Evolutionary conservation across 805 yeast species (phyloP), one percentile per base, ranked within the genome.

Genomic region (Yarrowia deformans): DNA sequence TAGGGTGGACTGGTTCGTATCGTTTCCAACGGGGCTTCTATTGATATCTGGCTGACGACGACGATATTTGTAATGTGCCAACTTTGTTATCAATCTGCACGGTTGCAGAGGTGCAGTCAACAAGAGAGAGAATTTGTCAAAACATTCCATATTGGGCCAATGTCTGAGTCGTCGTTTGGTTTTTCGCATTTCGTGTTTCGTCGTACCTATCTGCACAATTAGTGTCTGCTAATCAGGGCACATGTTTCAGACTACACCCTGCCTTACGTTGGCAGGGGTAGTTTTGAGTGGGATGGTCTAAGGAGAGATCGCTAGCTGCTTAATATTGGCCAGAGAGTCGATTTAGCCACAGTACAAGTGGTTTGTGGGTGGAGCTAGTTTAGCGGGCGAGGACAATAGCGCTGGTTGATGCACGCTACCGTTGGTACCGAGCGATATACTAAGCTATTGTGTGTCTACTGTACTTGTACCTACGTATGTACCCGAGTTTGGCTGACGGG

Each of bases 261-360:
- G 60, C 43, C 45, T 54, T 54, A 54, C 13, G 14, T 29, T 54
- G 18, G 60, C 60, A 54, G 45, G 60, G 60, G 60, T 52, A 12
- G 50, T 23, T 23, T 23, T 23, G 29, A 19, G 42, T 16, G n/a
- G 40, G n/a, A 16, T 43, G 18, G 23, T 43, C 46, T 43, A 18
- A 18, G 19, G 23, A n/a, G 16, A 8, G 7, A 2, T 43, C 1
- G 46, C 12, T n/a, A 43, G 16, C 23, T 43, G 13, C n/a, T 3
- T 14, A 42, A 23, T 23, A 23, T 23, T 23, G 29, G 29, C 29
- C 29, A 23, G 29, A 23, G 29, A 23, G 29, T 23, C 29, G 29
- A 23, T 23, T 23, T 23, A 23, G 29, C 29, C 29, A 23, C 29
- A 23, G 29, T 23, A 23, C 29, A 23, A 23, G 29, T 23, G 29